Base-by-base conservation (phyloP, 23 red algal species). In the Gracilaria domingensis region DNA sequence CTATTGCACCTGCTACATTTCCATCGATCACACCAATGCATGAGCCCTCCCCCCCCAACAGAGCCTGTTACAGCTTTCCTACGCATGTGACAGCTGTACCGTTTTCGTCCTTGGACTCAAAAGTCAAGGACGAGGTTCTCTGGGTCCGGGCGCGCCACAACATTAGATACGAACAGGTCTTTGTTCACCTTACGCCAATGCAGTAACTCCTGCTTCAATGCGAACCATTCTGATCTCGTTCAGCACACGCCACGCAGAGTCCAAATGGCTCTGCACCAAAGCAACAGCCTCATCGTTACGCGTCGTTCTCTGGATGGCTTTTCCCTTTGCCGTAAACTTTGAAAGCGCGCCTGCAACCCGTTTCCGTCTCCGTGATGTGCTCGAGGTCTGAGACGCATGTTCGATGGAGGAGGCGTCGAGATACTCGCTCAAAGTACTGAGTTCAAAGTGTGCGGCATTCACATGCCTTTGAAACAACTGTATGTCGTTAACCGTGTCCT, bases 81-180 rank as follows among this genome's bases (percentile, higher is more conserved):
- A 34, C 62, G 33, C 62, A 67, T 1, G 62, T 67, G n/a, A 67
- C 62, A 67, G 62, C 62, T 67, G 24, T 21, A 7, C 62, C 62
- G 17, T 67, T 28, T 67, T 67, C 62, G 62, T 67, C 62, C 62
- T 33, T 67, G 24, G 62, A 67, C 17, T 67, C 62, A 67, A 67
- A n/a, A 67, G 62, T 67, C 62, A 67, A 67, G 62, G 16, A 67
- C 62, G 33, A 67, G 62, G 62, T 67, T 67, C 33, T 67, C 62
- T 28, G 62, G 62, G 62, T 67, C 33, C 2, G 62, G 62, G 28
- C 33, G 62, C 12, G 33, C 24, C 14, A 67, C 62, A 30, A 67
- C 17, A 33, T 4, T 67, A 25, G 28, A 29, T 25, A 33, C 33
- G 62, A 67, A 67, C 16, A 33, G 16, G 28, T 67, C 62, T 34